A percentile compares a stretch with the other conserved stretches of the same genome.
phyloP scores from a whole-genome alignment of 1,139 yeast genomes.

The Kluyveromyces sp. region DNA sequence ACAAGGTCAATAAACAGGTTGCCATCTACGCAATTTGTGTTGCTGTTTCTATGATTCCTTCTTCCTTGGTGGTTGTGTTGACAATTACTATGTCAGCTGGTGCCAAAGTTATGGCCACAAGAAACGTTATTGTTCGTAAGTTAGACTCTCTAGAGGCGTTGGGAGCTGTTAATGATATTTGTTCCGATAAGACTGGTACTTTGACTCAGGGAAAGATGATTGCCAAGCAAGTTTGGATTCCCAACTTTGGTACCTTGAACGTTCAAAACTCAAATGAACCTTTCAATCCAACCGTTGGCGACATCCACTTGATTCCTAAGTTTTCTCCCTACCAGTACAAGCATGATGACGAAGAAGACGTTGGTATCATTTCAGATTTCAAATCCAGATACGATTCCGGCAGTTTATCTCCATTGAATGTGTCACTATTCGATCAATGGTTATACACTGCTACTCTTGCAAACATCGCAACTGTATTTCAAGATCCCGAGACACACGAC shows the following conservation, averaged over 20 bases:
- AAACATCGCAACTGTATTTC: conserved; percentile 69
- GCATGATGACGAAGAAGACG: conserved; percentile 44
- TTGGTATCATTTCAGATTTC: conserved; percentile 40
- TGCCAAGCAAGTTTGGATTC: conserved; percentile 80
- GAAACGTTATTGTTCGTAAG: conserved; percentile 87
- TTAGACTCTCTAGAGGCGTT: conserved; percentile 92
- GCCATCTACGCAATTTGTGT: conserved; percentile 89
- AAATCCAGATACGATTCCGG: conserved; percentile 37
- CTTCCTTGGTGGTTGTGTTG: conserved; percentile 93
- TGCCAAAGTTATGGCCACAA: conserved; percentile 89
- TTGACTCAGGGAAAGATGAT: conserved; percentile 94
- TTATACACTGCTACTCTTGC: conserved; percentile 75
- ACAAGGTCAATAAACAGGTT: conserved; percentile 90
- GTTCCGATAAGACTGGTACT: conserved; percentile 95
- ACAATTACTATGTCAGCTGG: conserved; percentile 96
- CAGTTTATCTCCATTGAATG: conserved; percentile 33
- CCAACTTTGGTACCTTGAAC: conserved; percentile 60
- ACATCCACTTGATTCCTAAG: conserved; percentile 36
- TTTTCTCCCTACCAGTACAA: conserved; percentile 45
- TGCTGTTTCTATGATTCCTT: conserved; percentile 98
- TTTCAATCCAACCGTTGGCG: conserved; percentile 65
- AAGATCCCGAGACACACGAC: conserved; percentile 45
- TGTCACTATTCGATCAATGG: conserved; percentile 45
- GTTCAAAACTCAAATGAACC: conserved; percentile 61
- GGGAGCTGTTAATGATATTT: conserved; percentile 92